These are phyloP conservation scores for Arthrinium phaeospermum DNA, from an alignment of 2,329 filamentous ascomycete genomes.

Conservation along the genomic window DNA sequence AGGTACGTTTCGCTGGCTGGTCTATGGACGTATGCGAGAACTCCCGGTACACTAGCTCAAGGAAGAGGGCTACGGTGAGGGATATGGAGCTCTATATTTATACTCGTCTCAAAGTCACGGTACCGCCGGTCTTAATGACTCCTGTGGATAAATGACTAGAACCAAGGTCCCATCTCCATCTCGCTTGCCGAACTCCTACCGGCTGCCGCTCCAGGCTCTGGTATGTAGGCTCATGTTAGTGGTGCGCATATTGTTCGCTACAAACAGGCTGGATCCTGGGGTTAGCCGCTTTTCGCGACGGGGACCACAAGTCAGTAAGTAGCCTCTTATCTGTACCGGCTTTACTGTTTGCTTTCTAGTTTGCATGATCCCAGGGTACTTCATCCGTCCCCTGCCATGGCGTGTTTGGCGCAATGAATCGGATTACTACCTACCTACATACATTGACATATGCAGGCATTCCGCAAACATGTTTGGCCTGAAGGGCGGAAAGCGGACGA, in stretches of 20 bases:
- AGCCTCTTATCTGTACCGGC: neutral
- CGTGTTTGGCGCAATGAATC: neutral
- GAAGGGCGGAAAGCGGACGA: neutral
- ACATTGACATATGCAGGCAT: neutral
- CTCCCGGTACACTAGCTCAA: neutral
- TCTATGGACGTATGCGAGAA: neutral
- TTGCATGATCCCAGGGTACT: neutral
- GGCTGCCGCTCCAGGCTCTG: neutral
- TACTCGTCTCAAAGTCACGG: neutral
- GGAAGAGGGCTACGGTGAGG: neutral
- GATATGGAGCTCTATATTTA: neutral
- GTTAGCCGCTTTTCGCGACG: slow-evolving; percentile 9
- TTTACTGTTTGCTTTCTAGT: slow-evolving; percentile 12
- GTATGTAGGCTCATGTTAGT: neutral
- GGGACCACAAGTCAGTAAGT: neutral
- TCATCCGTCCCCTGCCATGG: neutral
- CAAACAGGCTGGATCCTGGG: neutral
- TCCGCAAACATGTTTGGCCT: neutral
- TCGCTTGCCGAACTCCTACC: slow-evolving; percentile 12
- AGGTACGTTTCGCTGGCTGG: neutral
- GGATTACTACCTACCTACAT: neutral
- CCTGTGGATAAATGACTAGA: slow-evolving; percentile 16
- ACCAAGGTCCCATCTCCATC: neutral
- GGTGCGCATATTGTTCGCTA: slow-evolving; percentile 5
- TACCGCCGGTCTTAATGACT: neutral